Percentiles rank a stretch among this genome's conserved stretches.
Conservation (phyloP, 345 rosid genomes). For the Populus deltoides region DNA sequence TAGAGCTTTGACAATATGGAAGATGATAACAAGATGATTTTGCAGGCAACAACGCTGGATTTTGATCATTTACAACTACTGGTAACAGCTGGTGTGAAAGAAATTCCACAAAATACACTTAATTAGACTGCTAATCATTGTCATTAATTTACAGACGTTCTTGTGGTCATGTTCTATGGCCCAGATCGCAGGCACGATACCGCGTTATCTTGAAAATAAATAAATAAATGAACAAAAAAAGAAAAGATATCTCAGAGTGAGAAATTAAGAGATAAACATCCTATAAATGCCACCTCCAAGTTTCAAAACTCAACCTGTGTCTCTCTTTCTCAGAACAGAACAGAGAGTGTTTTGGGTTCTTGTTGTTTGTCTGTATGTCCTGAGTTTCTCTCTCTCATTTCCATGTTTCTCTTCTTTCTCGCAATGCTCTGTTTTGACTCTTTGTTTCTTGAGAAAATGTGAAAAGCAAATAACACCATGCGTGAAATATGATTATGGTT, state of each 20-base stretch:
- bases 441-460: constrained; percentile 7
- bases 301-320: not conserved
- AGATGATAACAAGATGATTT: too few species aligned
- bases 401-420: not conserved
- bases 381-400: not conserved
- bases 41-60: too few species aligned
- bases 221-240: too few species aligned
- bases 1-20: too few species aligned
- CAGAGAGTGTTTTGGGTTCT: not conserved
- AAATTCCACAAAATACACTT: too few species aligned
- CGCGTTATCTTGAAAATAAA: too few species aligned
- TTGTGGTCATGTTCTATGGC: too few species aligned
- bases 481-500: not conserved
- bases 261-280: not conserved
- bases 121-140: too few species aligned
- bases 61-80: too few species aligned
- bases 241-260: not conserved
- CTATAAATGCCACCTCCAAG: constrained; percentile 16
- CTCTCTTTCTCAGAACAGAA: not conserved
- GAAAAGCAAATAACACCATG: not conserved
- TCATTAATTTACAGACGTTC: too few species aligned
- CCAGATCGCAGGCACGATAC: too few species aligned
- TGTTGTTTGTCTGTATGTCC: constrained; percentile 4
- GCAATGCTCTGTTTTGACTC: not conserved
- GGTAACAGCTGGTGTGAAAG: too few species aligned